Conservation (phyloP, 225 moss, liverwort and hornwort species). For the Marchantia paleacea region DNA sequence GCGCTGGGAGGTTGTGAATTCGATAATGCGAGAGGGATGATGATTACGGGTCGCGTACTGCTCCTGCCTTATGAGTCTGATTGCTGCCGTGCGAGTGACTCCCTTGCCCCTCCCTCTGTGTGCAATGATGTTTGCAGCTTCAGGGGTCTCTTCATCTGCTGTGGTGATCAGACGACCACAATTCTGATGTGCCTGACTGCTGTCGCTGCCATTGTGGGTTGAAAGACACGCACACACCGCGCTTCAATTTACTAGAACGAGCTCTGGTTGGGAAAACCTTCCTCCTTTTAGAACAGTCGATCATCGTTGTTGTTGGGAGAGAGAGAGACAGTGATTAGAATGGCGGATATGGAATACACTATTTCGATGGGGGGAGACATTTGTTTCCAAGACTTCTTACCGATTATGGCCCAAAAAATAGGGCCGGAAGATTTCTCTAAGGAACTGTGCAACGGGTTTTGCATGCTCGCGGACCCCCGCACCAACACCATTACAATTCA, state of each 20-base stretch:
- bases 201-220: too few relatives aligned
- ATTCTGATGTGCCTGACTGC: too few relatives aligned
- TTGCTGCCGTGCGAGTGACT: background rate
- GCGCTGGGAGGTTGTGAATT: background rate
- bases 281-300: too few relatives aligned
- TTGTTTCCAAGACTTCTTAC: conserved; percentile 40
- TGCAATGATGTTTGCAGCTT: background rate
- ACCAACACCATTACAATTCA: conserved; percentile 30
- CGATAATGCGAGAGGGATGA: conserved; percentile 1
- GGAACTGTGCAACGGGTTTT: conserved; percentile 38
- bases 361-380: conserved; percentile 22
- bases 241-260: too few relatives aligned
- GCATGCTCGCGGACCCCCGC: conserved; percentile 35
- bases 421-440: conserved; percentile 34
- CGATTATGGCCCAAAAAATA: conserved; percentile 43
- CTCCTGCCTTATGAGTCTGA: background rate
- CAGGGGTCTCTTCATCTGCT: too few relatives aligned
- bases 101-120: background rate
- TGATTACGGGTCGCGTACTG: background rate
- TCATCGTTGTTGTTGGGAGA: too few relatives aligned
- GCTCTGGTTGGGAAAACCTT: too few relatives aligned
- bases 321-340: background rate
- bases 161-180: too few relatives aligned
- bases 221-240: too few relatives aligned
- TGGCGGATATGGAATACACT: conserved; percentile 15